Evolutionary conservation across 164 flowering plant genomes (phyloP), one percentile per base, ranked within the genome.

Genomic region (Annona squamosa): DNA sequence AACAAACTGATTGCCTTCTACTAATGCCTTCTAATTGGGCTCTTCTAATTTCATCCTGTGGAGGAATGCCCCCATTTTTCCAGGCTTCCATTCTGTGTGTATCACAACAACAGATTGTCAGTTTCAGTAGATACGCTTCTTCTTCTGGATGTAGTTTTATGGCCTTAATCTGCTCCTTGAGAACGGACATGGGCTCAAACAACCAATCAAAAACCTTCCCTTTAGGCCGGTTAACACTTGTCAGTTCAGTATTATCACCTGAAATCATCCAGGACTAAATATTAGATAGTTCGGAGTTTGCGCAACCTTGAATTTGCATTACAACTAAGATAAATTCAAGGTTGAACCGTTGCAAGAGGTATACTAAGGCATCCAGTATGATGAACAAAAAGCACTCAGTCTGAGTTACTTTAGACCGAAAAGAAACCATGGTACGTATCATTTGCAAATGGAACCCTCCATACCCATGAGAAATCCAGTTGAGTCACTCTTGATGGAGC

Each of bases 141-240:
- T 81, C 86, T 3, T 73, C 19, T 46, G 75, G 79, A 4, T 9
- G 46, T 72, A 84, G 72, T 18, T 81, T 75, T 43, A 82, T 68
- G 59, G 73, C 71, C 73, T 63, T 77, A 61, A 85, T 72, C 70
- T 85, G 84, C 72, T 85, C 82, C 71, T 82, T 82, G 77, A 76
- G 79, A 44, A 81, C 42, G 65, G 72, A 71, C 84, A 85, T 81
- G 12, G 85, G 87, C 43, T 82, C 83, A 73, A 77, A 82, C 19
- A 85, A 70, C 87, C 87, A 85, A 63, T 85, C 87, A 63, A 85
- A 84, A 65, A 79, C 78, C 71, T 82, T 79, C 65, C 82, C 87
- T 64, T 81, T 85, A 2, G 87, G 85, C 73, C 83, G 81, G 69
- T 85, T 85, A 65, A 73, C 47, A 67, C 66, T 72, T 18, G 83